Percentiles rank a stretch among this genome's conserved stretches.
Conservation (phyloP, 2,329 filamentous ascomycete species). For the Plenodomus tracheiphilus region DNA sequence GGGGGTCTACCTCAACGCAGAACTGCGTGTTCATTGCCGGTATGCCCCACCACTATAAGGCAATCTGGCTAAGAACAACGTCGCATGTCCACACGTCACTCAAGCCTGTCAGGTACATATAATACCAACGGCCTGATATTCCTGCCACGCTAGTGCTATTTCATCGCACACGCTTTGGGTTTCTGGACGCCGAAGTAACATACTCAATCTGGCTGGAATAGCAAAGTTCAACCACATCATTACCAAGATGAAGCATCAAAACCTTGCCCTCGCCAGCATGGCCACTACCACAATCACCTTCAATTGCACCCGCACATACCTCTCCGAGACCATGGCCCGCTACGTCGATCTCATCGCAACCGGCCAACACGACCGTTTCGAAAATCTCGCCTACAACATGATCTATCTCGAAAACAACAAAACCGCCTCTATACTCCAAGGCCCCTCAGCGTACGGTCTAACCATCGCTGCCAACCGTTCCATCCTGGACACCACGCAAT, state of each 20-base stretch:
- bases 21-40: not conserved
- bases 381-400: slow-evolving; percentile 18
- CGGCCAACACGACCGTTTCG: slow-evolving; percentile 19
- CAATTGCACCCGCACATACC: slow-evolving; percentile 11
- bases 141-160: too few relatives aligned
- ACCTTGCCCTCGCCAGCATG: not conserved
- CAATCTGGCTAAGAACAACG: not conserved
- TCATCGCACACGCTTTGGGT: too few relatives aligned
- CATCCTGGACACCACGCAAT: slow-evolving; percentile 22
- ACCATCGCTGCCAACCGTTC: slow-evolving; percentile 21
- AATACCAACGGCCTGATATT: too few relatives aligned
- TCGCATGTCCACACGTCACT: not conserved
- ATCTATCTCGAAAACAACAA: slow-evolving; percentile 24
- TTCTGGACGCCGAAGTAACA: too few relatives aligned
- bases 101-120: too few relatives aligned
- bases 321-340: slow-evolving; percentile 5
- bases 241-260: not conserved
- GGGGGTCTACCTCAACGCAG: too few relatives aligned
- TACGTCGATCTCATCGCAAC: slow-evolving; percentile 16
- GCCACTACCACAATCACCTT: not conserved
- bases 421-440: slow-evolving; percentile 13
- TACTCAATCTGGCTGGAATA: too few relatives aligned
- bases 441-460: slow-evolving; percentile 20
- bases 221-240: not conserved
- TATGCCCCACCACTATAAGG: not conserved